phyloP scores from a whole-genome alignment of 495 filamentous ascomycete genomes.

The Jackrogersella multiformis region DNA sequence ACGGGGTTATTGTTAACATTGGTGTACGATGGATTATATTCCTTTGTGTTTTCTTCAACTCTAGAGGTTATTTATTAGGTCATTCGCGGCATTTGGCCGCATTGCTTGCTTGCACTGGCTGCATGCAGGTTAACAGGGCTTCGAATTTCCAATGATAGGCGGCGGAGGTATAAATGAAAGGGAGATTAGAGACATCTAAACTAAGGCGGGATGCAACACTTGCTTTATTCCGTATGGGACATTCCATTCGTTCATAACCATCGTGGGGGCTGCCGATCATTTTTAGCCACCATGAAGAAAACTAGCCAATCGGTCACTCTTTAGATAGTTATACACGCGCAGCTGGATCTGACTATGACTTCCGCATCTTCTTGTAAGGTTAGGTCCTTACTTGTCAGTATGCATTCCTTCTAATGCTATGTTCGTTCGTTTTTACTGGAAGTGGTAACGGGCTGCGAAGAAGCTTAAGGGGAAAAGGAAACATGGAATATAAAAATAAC shows the following conservation, averaged over 20 bases:
- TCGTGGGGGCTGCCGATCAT: conserved; percentile 42
- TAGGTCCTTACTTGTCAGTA: conserved; percentile 12
- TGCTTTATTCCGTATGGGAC: conserved; percentile 9
- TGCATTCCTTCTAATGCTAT: conserved; percentile 28
- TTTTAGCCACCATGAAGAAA: conserved; percentile 30
- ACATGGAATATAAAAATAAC: not conserved
- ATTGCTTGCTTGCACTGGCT: conserved; percentile 16
- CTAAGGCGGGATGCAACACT: conserved; percentile 12
- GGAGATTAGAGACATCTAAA: conserved; percentile 13
- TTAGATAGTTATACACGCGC: conserved; percentile 18
- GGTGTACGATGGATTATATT: conserved; percentile 15
- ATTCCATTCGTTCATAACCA: conserved; percentile 10
- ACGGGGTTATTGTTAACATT: conserved; percentile 12
- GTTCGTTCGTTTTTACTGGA: conserved; percentile 38
- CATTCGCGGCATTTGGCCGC: conserved; percentile 16
- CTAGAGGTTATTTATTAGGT: not conserved
- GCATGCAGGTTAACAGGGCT: conserved; percentile 24
- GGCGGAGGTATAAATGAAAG: conserved; percentile 17
- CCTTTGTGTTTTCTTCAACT: not conserved
- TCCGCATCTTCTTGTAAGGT: conserved; percentile 31
- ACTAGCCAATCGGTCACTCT: conserved; percentile 27
- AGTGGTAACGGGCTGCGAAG: conserved; percentile 16
- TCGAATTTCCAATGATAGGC: conserved; percentile 24
- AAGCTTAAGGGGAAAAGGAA: not conserved
- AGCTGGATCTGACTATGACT: conserved; percentile 38